Conservation (phyloP, 2,329 filamentous ascomycete species). For the Niveomyces coronatus region DNA sequence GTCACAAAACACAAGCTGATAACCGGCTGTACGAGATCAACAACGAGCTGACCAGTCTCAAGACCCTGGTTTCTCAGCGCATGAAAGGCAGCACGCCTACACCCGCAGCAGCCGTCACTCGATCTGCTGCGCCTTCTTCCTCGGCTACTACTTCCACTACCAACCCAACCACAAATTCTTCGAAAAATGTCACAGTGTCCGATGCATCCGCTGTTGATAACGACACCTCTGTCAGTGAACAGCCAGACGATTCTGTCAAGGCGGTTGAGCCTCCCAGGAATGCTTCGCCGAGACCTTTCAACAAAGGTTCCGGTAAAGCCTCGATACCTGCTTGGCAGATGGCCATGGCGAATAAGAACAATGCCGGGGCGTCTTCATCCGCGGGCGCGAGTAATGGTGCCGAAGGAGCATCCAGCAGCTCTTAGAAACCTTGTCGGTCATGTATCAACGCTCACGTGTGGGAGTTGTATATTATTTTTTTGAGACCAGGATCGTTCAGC, state of each 20-base stretch:
- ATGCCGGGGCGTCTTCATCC: slow-evolving; percentile 17
- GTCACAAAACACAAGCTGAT: slow-evolving; percentile 78
- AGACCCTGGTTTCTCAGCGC: slow-evolving; percentile 66
- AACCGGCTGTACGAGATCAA: slow-evolving; percentile 74
- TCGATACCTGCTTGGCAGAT: slow-evolving; percentile 75
- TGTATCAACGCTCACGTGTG: too few relatives aligned
- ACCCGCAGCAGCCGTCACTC: slow-evolving; percentile 10
- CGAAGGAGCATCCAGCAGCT: slow-evolving; percentile 15
- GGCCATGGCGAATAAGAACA: slow-evolving; percentile 50
- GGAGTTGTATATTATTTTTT: slow-evolving; percentile 8
- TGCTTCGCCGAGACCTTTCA: slow-evolving; percentile 18
- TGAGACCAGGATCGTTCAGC: too few relatives aligned
- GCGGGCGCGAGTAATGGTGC: slow-evolving; percentile 12
- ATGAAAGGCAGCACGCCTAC: slow-evolving; percentile 31
- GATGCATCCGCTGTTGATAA: slow-evolving; percentile 17
- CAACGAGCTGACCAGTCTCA: slow-evolving; percentile 81
- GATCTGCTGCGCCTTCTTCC: background rate
- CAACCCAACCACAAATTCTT: background rate
- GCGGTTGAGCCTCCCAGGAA: slow-evolving; percentile 23
- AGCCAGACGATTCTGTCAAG: slow-evolving; percentile 17
- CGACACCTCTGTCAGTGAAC: slow-evolving; percentile 15
- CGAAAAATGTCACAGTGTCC: slow-evolving; percentile 11
- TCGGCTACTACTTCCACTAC: slow-evolving; percentile 2
- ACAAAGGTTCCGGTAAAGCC: slow-evolving; percentile 39
- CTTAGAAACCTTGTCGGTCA: background rate